Evolutionary conservation across 208 protist genomes (phyloP), one percentile per base, ranked within the genome.

Genomic region (Leishmania tarentolae): DNA sequence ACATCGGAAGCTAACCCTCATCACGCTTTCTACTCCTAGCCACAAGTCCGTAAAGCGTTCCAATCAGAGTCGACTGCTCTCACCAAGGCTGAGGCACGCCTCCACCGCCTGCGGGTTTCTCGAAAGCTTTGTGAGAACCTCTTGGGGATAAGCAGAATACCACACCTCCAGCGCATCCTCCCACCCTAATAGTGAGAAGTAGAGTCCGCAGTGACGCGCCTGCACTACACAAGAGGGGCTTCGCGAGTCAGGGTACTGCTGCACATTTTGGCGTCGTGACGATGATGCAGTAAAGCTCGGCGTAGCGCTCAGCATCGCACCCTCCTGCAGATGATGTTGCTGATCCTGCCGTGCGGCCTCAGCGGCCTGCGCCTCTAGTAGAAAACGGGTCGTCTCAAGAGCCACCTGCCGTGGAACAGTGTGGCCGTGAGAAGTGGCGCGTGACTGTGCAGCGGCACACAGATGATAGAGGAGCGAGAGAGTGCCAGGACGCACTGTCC

Each of bases 131-230:
- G 74, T 40, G 46, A 91, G 71, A n/a, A 88, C 83, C 35, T 73
- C 79, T 46, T 79, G 71, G 0, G 90, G 90, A 63, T 86, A 87
- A 50, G 77, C 76, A 8, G 28, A 42, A 73, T 86, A 91, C 90
- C 90, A 93, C 47, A 91, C 65, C 63, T 69, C 53, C 61, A 93
- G 56, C 24, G 73, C 84, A 13, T 73, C 79, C 75, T 91, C 87
- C 90, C 90, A 93, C 2, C 90, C 90, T 68, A 93, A 86, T n/a
- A 93, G 66, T 1, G 70, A 80, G 21, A 84, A 80, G 75, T 84
- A 93, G 31, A 87, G 75, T 13, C 77, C 37, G 52, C 84, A 87
- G 66, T 93, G 87, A 56, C 73, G 82, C 8, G 57, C 28, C 61
- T 75, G 65, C 46, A 90, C 81, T 21, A 57, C 57, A 19, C 40